These are phyloP conservation scores for Hypomontagnella submonticulosa DNA, from an alignment of 495 filamentous ascomycete species.

Conservation along the genomic window DNA sequence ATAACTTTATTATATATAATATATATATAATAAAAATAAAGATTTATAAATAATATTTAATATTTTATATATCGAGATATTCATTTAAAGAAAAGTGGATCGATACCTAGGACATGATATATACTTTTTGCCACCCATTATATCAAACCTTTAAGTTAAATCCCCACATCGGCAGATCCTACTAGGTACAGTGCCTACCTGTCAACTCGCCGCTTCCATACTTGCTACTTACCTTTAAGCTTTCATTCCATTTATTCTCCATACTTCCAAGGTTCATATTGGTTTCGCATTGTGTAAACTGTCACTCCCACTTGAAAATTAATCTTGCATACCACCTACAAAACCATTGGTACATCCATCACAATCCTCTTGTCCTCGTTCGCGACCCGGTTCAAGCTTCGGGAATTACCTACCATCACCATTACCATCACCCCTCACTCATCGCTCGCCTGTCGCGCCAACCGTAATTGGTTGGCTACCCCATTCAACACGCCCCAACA, in stretches of 20 bases:
- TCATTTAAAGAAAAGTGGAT: too few species aligned
- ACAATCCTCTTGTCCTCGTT: not conserved
- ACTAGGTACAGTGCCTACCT: not conserved
- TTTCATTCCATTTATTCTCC: constrained; percentile 8
- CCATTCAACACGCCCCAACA: constrained; percentile 8
- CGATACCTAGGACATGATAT: too few species aligned
- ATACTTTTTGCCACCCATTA: too few species aligned
- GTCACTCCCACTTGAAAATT: not conserved
- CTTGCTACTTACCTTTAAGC: not conserved
- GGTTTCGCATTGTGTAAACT: not conserved
- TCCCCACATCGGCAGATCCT: constrained; percentile 41
- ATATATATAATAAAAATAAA: too few species aligned
- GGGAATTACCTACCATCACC: not conserved
- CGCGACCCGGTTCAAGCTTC: not conserved
- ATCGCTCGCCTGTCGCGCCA: constrained; percentile 18
- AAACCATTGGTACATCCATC: constrained; percentile 1
- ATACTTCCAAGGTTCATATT: not conserved
- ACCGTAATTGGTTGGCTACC: constrained; percentile 22
- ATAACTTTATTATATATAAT: too few species aligned
- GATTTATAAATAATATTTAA: too few species aligned
- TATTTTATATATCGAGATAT: too few species aligned
- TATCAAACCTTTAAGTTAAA: not conserved
- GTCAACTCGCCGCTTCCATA: constrained; percentile 23
- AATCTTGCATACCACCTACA: constrained; percentile 1
- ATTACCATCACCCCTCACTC: constrained; percentile 16